Evolutionary conservation across 2,329 filamentous ascomycete genomes (phyloP).

Genomic region (Proliferodiscus dingleyae): DNA sequence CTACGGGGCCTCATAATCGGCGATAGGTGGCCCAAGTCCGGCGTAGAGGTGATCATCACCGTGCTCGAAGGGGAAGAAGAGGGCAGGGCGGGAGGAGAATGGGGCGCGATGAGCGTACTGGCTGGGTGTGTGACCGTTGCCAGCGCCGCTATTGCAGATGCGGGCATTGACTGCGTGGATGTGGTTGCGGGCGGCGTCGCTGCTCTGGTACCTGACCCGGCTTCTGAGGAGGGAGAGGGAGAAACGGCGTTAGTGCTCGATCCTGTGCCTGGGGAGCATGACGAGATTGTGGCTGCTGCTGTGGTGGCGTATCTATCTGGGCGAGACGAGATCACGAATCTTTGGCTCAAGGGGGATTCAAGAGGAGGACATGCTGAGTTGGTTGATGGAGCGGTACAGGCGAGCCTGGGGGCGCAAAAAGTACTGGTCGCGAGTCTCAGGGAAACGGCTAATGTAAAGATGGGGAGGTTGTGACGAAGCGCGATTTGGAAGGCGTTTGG

Average conservation of each 20-base stretch:
- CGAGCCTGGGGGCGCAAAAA: constrained; percentile 52
- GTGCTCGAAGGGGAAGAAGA: constrained; percentile 92
- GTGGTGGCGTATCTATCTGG: constrained; percentile 84
- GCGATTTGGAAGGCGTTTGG: constrained; percentile 1
- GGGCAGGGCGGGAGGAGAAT: constrained; percentile 60
- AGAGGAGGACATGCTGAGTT: constrained; percentile 45
- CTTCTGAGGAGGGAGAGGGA: constrained; percentile 32
- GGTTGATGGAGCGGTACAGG: constrained; percentile 59
- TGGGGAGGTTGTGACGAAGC: constrained; percentile 19
- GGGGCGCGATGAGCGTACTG: constrained; percentile 88
- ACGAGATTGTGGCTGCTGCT: constrained; percentile 73
- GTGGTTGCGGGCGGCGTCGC: constrained; percentile 85
- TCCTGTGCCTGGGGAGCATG: constrained; percentile 76
- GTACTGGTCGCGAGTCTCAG: constrained; percentile 58
- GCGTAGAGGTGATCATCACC: constrained; percentile 90
- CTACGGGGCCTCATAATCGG: constrained; percentile 85
- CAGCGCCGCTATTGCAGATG: constrained; percentile 87
- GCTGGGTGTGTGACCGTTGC: constrained; percentile 91
- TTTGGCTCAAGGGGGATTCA: constrained; percentile 83
- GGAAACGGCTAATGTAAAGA: constrained; percentile 45
- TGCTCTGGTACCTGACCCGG: too few relatives aligned
- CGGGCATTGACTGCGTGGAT: constrained; percentile 93
- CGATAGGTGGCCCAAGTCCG: constrained; percentile 97
- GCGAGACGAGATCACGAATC: constrained; percentile 85
- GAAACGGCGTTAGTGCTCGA: constrained; percentile 69